Evolutionary conservation across 2,329 filamentous ascomycete genomes (phyloP).

Genomic region (Verticillium nonalfalfae): DNA sequence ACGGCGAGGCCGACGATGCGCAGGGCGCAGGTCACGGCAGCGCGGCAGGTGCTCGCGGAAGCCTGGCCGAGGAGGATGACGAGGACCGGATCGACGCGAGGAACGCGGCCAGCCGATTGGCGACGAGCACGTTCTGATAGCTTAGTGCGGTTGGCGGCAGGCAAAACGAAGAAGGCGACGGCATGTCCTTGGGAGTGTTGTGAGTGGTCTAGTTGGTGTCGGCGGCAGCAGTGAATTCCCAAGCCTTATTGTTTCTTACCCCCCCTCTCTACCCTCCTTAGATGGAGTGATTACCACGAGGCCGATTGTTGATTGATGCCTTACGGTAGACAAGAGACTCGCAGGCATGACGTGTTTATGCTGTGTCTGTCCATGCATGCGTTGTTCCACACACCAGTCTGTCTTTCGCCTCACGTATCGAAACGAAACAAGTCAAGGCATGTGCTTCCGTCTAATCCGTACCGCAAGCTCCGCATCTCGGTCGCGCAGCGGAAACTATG

Average conservation of each 20-base stretch:
- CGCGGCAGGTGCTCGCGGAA: conserved; percentile 58
- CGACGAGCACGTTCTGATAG: conserved; percentile 80
- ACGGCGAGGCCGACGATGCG: conserved; percentile 43
- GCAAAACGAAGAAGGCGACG: background rate
- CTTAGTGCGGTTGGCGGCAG: background rate
- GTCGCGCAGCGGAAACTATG: background rate
- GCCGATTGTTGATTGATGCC: background rate
- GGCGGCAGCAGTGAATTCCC: background rate
- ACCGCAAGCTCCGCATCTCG: background rate
- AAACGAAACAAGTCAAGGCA: background rate
- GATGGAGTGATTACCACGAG: background rate
- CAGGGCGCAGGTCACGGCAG: conserved; percentile 28
- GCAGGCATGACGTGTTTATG: background rate
- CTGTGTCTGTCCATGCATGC: background rate
- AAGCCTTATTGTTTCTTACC: background rate
- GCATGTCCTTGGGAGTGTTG: background rate
- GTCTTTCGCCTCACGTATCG: background rate
- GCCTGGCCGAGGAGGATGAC: conserved; percentile 72
- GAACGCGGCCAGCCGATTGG: conserved; percentile 90
- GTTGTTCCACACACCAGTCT: background rate
- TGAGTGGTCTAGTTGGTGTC: background rate
- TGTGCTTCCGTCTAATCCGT: background rate
- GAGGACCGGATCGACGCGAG: conserved; percentile 91
- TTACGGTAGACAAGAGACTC: background rate
- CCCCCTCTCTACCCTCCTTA: background rate